Conservation (phyloP, 1,284 basidiomycete species). For the Sporisorium reilianum region DNA sequence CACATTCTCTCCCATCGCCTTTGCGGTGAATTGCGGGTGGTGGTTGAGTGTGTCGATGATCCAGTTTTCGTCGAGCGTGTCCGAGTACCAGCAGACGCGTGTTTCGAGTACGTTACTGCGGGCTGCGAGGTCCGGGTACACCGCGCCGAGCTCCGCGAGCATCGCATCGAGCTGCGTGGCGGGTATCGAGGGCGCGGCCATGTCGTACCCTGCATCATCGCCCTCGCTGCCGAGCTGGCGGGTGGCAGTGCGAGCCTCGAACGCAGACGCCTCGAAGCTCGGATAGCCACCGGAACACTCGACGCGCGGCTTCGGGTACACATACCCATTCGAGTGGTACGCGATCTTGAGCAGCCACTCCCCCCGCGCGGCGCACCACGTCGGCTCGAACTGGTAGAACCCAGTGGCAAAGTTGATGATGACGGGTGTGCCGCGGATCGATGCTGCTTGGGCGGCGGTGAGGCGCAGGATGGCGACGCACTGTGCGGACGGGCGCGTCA, state of each 20-base stretch:
- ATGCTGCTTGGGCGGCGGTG: constrained; percentile 76
- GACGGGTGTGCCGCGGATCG: constrained; percentile 78
- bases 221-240: constrained; percentile 22
- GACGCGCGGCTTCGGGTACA: constrained; percentile 70
- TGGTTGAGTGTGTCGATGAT: constrained; percentile 71
- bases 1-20: constrained; percentile 58
- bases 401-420: constrained; percentile 75
- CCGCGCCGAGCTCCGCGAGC: constrained; percentile 73
- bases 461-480: constrained; percentile 81
- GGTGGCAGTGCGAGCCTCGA: background rate
- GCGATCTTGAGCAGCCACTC: constrained; percentile 76
- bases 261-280: constrained; percentile 4
- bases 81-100: constrained; percentile 82
- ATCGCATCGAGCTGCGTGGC: constrained; percentile 73
- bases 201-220: constrained; percentile 13
- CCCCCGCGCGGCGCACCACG: constrained; percentile 64
- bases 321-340: constrained; percentile 77
- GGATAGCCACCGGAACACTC: constrained; percentile 32
- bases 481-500: constrained; percentile 72
- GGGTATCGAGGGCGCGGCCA: constrained; percentile 73
- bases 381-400: constrained; percentile 74
- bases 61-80: constrained; percentile 71
- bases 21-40: background rate
- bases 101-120: constrained; percentile 73
- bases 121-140: constrained; percentile 77